phyloP scores from a whole-genome alignment of 176 grass and related monocot genomes.

The Carex littledalei region DNA sequence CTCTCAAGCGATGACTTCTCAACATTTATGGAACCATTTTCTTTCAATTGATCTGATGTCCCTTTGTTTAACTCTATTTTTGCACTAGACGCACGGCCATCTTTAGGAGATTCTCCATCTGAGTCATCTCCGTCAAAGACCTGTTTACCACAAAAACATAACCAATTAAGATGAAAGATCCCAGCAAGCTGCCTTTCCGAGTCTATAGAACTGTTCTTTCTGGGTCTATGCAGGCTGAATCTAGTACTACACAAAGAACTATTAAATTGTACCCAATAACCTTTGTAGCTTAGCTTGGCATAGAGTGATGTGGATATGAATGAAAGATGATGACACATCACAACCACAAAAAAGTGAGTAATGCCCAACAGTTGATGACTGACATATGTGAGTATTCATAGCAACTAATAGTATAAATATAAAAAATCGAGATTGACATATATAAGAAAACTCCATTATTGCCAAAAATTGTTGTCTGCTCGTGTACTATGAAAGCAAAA shows the following conservation, averaged over 20 bases:
- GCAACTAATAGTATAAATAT: not conserved
- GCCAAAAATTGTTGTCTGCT: not conserved
- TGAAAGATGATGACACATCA: not conserved
- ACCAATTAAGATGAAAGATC: not conserved
- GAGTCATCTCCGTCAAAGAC: conserved; percentile 50
- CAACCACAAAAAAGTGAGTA: not conserved
- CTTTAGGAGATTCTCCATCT: conserved; percentile 42
- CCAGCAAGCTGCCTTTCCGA: not conserved
- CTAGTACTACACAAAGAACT: not conserved
- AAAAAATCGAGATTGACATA: not conserved
- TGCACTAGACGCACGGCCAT: conserved; percentile 35
- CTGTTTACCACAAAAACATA: conserved; percentile 29
- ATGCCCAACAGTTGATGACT: not conserved
- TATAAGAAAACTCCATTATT: not conserved
- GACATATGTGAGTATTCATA: not conserved
- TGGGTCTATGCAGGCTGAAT: not conserved
- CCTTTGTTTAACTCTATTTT: conserved; percentile 43
- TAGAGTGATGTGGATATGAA: not conserved
- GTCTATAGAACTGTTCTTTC: not conserved
- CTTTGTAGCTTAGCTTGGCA: not conserved
- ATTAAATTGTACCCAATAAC: not conserved
- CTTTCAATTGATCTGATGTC: conserved; percentile 23
- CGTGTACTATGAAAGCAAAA: not conserved
- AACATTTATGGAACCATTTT: conserved; percentile 32
- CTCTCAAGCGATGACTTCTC: conserved; percentile 43